Base-by-base conservation (phyloP, 1,284 basidiomycete genomes). In the Nidula niveotomentosa region DNA sequence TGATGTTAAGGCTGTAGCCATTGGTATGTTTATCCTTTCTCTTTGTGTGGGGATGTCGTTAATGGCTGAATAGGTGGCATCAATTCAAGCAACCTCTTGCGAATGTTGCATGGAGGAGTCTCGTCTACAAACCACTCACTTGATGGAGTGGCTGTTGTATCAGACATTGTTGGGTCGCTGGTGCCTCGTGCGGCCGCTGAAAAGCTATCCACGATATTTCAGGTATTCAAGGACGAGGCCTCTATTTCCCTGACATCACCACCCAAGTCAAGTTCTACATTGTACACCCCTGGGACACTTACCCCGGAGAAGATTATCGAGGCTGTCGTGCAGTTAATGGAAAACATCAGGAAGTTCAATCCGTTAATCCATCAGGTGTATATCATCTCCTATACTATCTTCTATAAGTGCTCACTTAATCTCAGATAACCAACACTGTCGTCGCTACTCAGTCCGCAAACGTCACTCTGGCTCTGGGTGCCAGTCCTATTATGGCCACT, bases 401-500 rank as follows among this genome's bases (percentile, higher is more conserved):
- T 15, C 2, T 49, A 34, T 45, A 44, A 10, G 35, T 33, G 43
- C 51, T 56, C 41, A 49, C 35, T 49, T 34, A 34, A 23, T 23
- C 51, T 17, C 36, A 96, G 88, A 94, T 96, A 62, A 96, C 95
- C 1, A 96, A 96, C 65, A 88, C 82, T 51, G 95, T 98, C 36
- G 94, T 94, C 30, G 87, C 90, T 17, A 95, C 88, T 36, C 93
- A 96, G 75, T 93, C 90, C 2, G 94, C 95, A 15, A 98, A 98
- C 69, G 84, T 92, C 1, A 96, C 95, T 0, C 80, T 98, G 8
- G 93, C 94, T 0, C 70, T 98, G 5, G 91, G 92, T 36, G 93
- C 88, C 10, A 94, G 92, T 52, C 96, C 96, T 1, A 96, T 98
- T 68, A 98, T 98, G 95, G 91, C 93, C 5, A 89, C 89, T 34